These are phyloP conservation scores for Claviceps purpurea DNA, from an alignment of 2,329 filamentous ascomycete genomes.

Conservation along the genomic window DNA sequence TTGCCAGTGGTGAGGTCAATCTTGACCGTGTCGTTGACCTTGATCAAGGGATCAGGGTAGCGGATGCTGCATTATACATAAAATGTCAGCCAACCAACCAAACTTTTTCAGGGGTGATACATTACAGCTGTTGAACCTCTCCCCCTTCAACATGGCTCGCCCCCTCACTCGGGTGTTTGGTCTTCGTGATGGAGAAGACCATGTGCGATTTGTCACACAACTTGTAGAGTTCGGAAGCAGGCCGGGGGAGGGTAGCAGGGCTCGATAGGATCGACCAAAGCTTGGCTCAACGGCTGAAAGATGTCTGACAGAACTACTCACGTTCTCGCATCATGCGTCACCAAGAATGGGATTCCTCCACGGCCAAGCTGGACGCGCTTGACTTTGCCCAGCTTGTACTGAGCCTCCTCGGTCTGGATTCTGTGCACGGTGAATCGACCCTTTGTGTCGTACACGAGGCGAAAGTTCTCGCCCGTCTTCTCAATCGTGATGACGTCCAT, in stretches of 20 bases:
- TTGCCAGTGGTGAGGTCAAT: constrained; percentile 94
- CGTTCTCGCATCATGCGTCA: constrained; percentile 99
- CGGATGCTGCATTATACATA: constrained; percentile 59
- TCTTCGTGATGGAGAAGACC: background rate
- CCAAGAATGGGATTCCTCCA: constrained; percentile 99
- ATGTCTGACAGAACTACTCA: constrained; percentile 84
- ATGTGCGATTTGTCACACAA: background rate
- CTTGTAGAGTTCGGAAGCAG: constrained; percentile 7
- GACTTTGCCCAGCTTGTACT: constrained; percentile 99
- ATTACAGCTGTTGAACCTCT: constrained; percentile 38
- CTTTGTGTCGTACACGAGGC: constrained; percentile 99
- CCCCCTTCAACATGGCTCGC: constrained; percentile 8
- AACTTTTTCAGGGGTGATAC: constrained; percentile 28
- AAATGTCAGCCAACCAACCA: constrained; percentile 20
- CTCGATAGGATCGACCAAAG: constrained; percentile 56
- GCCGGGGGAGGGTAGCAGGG: constrained; percentile 14
- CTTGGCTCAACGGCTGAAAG: constrained; percentile 99
- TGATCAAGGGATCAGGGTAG: constrained; percentile 95
- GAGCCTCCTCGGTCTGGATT: constrained; percentile 95
- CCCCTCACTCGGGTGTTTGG: background rate
- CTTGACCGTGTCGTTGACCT: constrained; percentile 99
- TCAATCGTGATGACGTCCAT: constrained; percentile 99
- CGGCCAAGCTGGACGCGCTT: constrained; percentile 98
- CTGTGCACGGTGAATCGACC: constrained; percentile 99
- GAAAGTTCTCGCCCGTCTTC: constrained; percentile 99